Conservation (phyloP, 305 asterid species). For the Fraxinus angustifolia region DNA sequence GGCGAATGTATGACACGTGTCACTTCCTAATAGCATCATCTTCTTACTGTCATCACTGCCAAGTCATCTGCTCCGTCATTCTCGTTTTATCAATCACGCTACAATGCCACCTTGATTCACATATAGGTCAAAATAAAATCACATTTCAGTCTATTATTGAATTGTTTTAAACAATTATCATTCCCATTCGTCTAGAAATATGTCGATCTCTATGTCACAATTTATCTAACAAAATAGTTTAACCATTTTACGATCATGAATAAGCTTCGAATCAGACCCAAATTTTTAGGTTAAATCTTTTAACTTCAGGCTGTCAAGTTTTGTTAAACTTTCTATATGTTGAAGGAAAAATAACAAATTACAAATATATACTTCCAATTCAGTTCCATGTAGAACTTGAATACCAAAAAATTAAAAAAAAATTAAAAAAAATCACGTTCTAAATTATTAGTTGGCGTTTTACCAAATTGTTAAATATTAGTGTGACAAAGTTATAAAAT, state of each 20-base stretch:
- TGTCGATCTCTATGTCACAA: too few relatives aligned
- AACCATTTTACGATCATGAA: too few relatives aligned
- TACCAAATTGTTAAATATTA: background rate
- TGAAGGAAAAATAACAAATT: background rate
- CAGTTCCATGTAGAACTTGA: background rate
- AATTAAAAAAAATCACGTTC: background rate
- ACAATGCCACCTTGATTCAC: too few relatives aligned
- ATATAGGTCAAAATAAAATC: too few relatives aligned
- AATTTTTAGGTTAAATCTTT: background rate
- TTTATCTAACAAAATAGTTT: too few relatives aligned
- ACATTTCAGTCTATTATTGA: too few relatives aligned
- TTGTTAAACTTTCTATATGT: background rate
- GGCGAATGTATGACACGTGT: background rate
- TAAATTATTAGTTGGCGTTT: background rate
- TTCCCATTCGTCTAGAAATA: too few relatives aligned
- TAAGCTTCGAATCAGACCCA: background rate
- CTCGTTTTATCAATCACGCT: background rate
- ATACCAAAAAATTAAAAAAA: too few relatives aligned
- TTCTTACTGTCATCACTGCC: background rate
- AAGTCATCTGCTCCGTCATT: background rate
- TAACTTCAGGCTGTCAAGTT: background rate
- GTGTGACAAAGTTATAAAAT: background rate
- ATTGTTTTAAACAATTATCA: too few relatives aligned
- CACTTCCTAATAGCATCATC: background rate
- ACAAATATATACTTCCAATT: background rate